Evolutionary conservation across 345 rosid genomes (phyloP).

Genomic region (Barbarea vulgaris): DNA sequence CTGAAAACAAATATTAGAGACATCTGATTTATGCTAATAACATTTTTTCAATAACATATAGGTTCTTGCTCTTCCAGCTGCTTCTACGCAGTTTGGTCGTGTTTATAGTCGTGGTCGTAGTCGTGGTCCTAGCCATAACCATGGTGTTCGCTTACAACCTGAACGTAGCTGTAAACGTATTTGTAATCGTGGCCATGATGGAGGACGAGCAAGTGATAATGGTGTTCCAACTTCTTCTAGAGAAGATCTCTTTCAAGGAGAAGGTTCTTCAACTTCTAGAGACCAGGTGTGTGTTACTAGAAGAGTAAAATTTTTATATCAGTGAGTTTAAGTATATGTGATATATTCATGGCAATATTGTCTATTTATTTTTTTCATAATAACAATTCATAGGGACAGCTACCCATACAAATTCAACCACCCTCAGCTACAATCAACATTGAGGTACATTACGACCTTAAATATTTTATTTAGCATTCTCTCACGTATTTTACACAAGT

Average conservation of each 20-base stretch:
- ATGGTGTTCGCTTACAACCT: not conserved
- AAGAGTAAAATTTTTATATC: too few relatives aligned
- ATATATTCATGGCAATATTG: too few relatives aligned
- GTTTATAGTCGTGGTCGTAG: not conserved
- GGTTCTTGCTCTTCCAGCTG: not conserved
- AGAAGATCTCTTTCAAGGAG: not conserved
- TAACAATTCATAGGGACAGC: not conserved
- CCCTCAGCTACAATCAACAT: not conserved
- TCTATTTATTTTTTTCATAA: too few relatives aligned
- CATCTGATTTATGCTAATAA: not conserved
- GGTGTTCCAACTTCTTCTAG: not conserved
- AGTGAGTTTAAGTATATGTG: not conserved
- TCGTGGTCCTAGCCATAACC: not conserved
- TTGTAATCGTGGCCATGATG: not conserved
- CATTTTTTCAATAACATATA: not conserved
- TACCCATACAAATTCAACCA: not conserved
- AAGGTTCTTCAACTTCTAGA: not conserved
- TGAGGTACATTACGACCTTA: not conserved
- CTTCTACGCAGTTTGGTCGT: not conserved
- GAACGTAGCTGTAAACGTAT: not conserved
- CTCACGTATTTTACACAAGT: not conserved
- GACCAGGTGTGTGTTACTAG: not conserved
- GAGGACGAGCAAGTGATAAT: not conserved
- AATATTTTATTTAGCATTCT: not conserved
- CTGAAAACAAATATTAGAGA: not conserved